Conservation (phyloP, 768 basidiomycete genomes). For the Serpula lacrymans region DNA sequence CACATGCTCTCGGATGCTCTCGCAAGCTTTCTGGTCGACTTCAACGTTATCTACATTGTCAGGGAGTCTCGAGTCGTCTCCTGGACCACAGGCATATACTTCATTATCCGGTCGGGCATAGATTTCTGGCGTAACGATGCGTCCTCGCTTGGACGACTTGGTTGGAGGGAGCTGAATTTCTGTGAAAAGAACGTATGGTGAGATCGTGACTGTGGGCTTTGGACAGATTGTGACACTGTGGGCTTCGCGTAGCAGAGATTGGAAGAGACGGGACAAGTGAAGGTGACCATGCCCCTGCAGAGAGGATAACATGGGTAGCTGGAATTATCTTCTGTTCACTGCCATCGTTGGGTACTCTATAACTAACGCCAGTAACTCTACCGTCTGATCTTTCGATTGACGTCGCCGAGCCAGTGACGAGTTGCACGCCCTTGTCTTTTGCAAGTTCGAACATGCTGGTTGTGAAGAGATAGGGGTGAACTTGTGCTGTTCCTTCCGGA, state of each 20-base stretch:
- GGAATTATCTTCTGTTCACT: conserved; percentile 33
- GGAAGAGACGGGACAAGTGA: conserved; percentile 53
- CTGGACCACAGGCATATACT: conserved; percentile 77
- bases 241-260: conserved; percentile 60
- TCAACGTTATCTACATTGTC: conserved; percentile 67
- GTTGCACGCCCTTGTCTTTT: conserved; percentile 45
- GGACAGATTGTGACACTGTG: conserved; percentile 71
- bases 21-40: conserved; percentile 55
- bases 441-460: conserved; percentile 68
- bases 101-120: conserved; percentile 69
- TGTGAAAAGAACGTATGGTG: conserved; percentile 83
- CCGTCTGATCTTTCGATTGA: conserved; percentile 40
- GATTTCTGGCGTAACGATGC: conserved; percentile 55
- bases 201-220: conserved; percentile 39
- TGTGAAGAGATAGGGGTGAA: conserved; percentile 75
- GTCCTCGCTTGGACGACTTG: conserved; percentile 11
- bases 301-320: conserved; percentile 70
- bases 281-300: conserved; percentile 88
- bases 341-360: conserved; percentile 22
- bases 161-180: conserved; percentile 49
- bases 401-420: conserved; percentile 45
- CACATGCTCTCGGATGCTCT: conserved; percentile 53
- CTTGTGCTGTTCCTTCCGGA: conserved; percentile 62
- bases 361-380: conserved; percentile 47
- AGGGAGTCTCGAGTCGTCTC: conserved; percentile 70